Evolutionary conservation across 805 yeast species (phyloP), one percentile per base, ranked within the genome.

Genomic region (Lachancea thermotolerans): DNA sequence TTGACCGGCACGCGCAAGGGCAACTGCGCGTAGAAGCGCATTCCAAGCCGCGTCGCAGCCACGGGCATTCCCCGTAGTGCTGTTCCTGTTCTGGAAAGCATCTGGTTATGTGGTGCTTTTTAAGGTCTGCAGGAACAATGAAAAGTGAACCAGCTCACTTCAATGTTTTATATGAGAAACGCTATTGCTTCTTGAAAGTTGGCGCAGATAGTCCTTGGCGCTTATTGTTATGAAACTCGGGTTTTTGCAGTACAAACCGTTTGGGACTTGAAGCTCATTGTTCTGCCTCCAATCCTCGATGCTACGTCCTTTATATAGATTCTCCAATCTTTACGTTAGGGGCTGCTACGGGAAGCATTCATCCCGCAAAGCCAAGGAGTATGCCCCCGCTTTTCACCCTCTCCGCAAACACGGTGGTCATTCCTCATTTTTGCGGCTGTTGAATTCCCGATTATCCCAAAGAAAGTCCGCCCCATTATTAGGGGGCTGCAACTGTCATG

Each of bases 1-100:
- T 74, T 75, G 51, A 81, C 59, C 27, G 74, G 73, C 10, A 72
- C 76, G 29, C 71, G 50, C 50, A 72, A 57, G 50, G 78, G 70
- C 53, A 69, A 58, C 21, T 56, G 56, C 8, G 70, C 64, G 52
- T 64, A 67, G 41, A 51, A 52, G 49, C 70, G 58, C 14, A 58
- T 35, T 14, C 46, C 44, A 12, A 43, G 11, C 30, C 42, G 21
- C 27, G 42, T 30, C 35, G 14, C 33, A 25, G 36, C 27, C 29
- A 31, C 15, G 17, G 42, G 34, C 4, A 30, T 25, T 25, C 31
- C 42, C 15, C 35, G 35, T n/a, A 30, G 33, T n/a, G 37, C 38
- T 18, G 38, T 14, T 34, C 27, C 34, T 32, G 43, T 21, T 34
- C 27, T 33, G 33, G 43, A 10, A 28, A 40, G 34, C 43, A 40